Base-by-base conservation (phyloP, 139 green algal species). In the Chlorella sp. region DNA sequence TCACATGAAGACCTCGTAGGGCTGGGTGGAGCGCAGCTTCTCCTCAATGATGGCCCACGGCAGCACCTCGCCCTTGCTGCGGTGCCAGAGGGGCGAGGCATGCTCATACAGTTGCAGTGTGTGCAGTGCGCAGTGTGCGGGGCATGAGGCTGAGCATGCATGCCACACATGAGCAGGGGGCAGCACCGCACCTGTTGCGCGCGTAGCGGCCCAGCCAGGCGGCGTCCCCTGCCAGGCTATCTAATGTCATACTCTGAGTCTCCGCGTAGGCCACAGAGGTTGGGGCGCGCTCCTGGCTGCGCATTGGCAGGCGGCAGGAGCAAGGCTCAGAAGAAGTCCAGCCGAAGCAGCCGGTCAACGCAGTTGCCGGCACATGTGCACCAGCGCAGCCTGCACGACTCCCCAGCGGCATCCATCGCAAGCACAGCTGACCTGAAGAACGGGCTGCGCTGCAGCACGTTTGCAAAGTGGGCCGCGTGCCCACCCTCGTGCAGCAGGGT, bases 401-500 rank as follows among this genome's bases (percentile, higher is more conserved):
- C n/a, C n/a, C n/a, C n/a, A n/a, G n/a, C n/a, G n/a, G n/a, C n/a
- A n/a, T n/a, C n/a, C n/a, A n/a, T n/a, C n/a, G 20, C 18, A 9
- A n/a, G 18, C 16, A 16, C 68, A n/a, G n/a, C n/a, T 17, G 15
- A 64, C 44, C 81, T 85, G 86, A 95, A 97, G 80, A 98, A 90
- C 26, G 95, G 95, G n/a, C 74, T 91, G 36, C 73, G 85, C 91
- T 97, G 93, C 70, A 92, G 87, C 76, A 98, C 92, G 84, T 97
- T 97, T n/a, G 94, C 92, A 85, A 94, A 92, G 85, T 94, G 91
- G 1, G 91, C 91, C 21, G 89, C 91, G 67, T 93, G 89, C n/a
- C 89, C 89, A 9, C 93, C 93, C 88, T 98, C 95, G 88, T 98
- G 95, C 89, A 98, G 91, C 81, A 98, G 89, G 11, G 95, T 98